These are phyloP conservation scores for Calonectria pseudoturangicola DNA, from an alignment of 2,329 filamentous ascomycete species.

Conservation along the genomic window DNA sequence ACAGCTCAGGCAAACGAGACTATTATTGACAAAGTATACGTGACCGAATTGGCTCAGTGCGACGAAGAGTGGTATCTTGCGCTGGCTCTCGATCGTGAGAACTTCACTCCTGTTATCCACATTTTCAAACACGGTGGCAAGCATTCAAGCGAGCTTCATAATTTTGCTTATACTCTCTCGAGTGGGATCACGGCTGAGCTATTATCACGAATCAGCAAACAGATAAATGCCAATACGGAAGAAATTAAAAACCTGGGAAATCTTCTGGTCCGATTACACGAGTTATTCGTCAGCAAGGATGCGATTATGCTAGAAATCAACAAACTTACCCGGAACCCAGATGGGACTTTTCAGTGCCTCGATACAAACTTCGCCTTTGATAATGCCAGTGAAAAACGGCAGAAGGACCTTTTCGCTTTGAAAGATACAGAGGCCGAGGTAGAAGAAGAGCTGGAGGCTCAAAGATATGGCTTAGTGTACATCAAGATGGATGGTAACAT, in stretches of 20 bases:
- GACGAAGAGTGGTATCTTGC: not conserved
- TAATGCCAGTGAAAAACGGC: slow-evolving; percentile 65
- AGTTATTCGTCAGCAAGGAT: not conserved
- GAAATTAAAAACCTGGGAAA: not conserved
- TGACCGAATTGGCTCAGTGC: not conserved
- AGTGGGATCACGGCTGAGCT: not conserved
- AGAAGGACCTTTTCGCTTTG: slow-evolving; percentile 61
- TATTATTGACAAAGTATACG: not conserved
- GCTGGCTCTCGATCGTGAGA: not conserved
- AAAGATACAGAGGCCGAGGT: slow-evolving; percentile 60
- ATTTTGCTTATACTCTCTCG: not conserved
- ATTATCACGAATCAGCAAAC: not conserved
- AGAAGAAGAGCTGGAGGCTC: slow-evolving; percentile 60
- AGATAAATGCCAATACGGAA: not conserved
- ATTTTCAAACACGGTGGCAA: not conserved
- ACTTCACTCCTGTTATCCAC: not conserved
- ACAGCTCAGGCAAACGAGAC: not conserved
- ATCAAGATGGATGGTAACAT: slow-evolving; percentile 79
- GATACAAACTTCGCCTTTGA: slow-evolving; percentile 68
- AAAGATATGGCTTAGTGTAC: slow-evolving; percentile 86
- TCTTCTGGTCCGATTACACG: not conserved
- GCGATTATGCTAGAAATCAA: not conserved
- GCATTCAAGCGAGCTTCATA: not conserved
- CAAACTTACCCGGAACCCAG: not conserved
- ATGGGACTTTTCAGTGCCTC: slow-evolving; percentile 53